These are phyloP conservation scores for Stylosanthes scabra DNA, from an alignment of 331 rosid genomes.

Conservation along the genomic window DNA sequence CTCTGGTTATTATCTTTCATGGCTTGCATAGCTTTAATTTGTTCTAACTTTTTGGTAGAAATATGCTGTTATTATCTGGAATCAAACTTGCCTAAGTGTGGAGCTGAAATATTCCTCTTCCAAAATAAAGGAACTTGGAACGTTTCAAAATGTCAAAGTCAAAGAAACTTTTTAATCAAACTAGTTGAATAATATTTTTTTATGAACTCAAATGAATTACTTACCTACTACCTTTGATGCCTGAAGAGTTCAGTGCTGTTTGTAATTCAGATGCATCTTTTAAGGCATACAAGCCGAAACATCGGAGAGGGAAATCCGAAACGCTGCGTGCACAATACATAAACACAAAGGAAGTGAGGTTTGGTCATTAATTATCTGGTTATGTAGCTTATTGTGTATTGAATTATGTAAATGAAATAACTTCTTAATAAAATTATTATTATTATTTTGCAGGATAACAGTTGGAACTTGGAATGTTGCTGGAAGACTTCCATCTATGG, in stretches of 20 bases:
- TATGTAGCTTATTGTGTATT: slow-evolving; percentile 34
- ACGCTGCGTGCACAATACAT: slow-evolving; percentile 91
- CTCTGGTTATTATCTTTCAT: slow-evolving; percentile 1
- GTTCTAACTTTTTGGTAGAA: slow-evolving; percentile 16
- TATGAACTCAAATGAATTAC: slow-evolving; percentile 24
- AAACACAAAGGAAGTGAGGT: slow-evolving; percentile 91
- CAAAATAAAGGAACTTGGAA: slow-evolving; percentile 11
- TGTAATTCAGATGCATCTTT: slow-evolving; percentile 56
- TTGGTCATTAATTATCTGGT: slow-evolving; percentile 25
- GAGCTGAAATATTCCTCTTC: slow-evolving; percentile 17
- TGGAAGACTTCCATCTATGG: slow-evolving; percentile 73
- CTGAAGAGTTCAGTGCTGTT: slow-evolving; percentile 24
- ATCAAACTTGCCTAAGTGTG: slow-evolving; percentile 5
- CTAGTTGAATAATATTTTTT: background rate
- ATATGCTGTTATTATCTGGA: slow-evolving; percentile 21
- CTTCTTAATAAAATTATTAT: slow-evolving; percentile 41
- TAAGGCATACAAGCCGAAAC: slow-evolving; percentile 50
- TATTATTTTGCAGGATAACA: slow-evolving; percentile 57
- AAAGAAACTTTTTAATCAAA: slow-evolving; percentile 5
- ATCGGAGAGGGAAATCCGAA: slow-evolving; percentile 91
- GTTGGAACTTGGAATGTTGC: slow-evolving; percentile 94
- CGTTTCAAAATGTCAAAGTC: slow-evolving; percentile 1
- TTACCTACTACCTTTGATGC: slow-evolving; percentile 10
- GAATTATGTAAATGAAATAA: slow-evolving; percentile 17
- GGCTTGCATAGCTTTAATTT: slow-evolving; percentile 1